Base-by-base conservation (phyloP, 768 basidiomycete species). In the Calocybe indica region DNA sequence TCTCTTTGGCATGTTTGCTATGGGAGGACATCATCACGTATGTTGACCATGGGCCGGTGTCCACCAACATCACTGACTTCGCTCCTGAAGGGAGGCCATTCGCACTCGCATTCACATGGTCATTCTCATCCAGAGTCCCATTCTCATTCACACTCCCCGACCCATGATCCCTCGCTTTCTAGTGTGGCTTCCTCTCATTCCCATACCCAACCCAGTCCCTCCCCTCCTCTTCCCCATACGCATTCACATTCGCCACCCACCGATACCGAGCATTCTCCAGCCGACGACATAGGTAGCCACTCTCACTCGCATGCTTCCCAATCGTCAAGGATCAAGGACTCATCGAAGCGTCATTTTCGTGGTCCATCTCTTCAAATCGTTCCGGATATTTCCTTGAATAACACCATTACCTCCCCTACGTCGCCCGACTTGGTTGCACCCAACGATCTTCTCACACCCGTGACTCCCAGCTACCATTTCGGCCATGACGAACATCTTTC, bases 1-100 rank as follows among this genome's bases (percentile, higher is more conserved):
- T 63, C 68, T 99, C 13, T 98, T 97, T 56, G 96, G 96, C 34
- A 96, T 99, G 92, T 90, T 93, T 61, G 96, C 96, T 1, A 99
- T 96, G 76, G 96, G 96, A 5, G 93, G 92, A 3, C 92, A 94
- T 62, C 85, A 88, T 60, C 88, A 89, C 69, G 87, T 88, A 70
- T 8, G 42, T 22, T 22, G 22, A 22, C 22, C 22, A 4, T 22
- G 2, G 22, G 22, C 22, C 22, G 22, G 22, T 22, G 22, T 22
- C 4, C 22, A 37, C 40, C 37, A 32, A 44, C 1, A 33, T 45
- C 7, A 10, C 28, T 43, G 37, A 11, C 9, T 34, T 42, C 32
- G 46, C 29, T 13, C 43, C 10, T 49, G 31, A 51, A 79, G 74
- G 80, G 78, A 14, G 78, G 78, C 5, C 84, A 85, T 62, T 22